Evolutionary conservation across 495 filamentous ascomycete genomes (phyloP).

Genomic region (Bombardia bombarda): DNA sequence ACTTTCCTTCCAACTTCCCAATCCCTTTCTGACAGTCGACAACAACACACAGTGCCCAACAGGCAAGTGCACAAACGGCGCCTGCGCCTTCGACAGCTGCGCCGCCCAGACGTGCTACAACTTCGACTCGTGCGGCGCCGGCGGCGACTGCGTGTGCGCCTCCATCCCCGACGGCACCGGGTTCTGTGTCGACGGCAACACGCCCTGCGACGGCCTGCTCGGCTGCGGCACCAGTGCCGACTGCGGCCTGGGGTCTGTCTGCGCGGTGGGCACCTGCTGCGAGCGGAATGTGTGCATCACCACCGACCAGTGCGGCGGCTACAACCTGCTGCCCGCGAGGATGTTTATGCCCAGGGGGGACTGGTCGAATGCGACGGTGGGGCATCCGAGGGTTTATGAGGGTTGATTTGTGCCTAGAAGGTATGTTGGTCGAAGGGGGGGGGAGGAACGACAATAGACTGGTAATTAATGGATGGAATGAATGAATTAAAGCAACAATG

Average conservation of each 20-base stretch:
- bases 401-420: not conserved
- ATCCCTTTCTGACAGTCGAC: too few relatives aligned
- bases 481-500: too few relatives aligned
- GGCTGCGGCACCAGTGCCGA: slow-evolving; percentile 12
- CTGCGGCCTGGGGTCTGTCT: slow-evolving; percentile 15
- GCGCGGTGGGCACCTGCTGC: slow-evolving; percentile 17
- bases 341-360: not conserved
- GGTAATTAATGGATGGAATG: too few relatives aligned
- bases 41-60: slow-evolving; percentile 1
- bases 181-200: slow-evolving; percentile 16
- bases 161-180: slow-evolving; percentile 10
- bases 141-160: slow-evolving; percentile 12
- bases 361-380: not conserved
- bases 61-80: slow-evolving; percentile 14
- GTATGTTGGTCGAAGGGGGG: too few relatives aligned
- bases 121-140: slow-evolving; percentile 23
- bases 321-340: not conserved
- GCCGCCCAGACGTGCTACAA: slow-evolving; percentile 14
- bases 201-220: slow-evolving; percentile 13
- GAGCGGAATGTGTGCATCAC: slow-evolving; percentile 14
- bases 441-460: too few relatives aligned
- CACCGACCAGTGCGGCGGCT: slow-evolving; percentile 14
- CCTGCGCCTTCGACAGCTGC: slow-evolving; percentile 11
- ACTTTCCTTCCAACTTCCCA: not conserved
- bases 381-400: not conserved